Percentiles rank a stretch among this genome's conserved stretches.
These are phyloP conservation scores for Cyphellophora europaea DNA, from an alignment of 2,329 filamentous ascomycete species.

Conservation along the genomic window DNA sequence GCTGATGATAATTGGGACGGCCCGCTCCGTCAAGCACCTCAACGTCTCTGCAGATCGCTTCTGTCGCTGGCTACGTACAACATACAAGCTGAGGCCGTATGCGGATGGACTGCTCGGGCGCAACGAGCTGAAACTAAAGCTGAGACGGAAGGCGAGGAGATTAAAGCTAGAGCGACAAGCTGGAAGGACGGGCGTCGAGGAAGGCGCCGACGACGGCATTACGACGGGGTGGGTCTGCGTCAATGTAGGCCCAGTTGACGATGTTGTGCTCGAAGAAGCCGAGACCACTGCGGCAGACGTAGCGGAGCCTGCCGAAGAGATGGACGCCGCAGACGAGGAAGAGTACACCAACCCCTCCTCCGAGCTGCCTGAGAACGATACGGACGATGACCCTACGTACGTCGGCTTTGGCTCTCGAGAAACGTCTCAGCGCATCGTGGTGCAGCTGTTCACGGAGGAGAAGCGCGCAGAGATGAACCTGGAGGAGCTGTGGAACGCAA, in stretches of 20 bases:
- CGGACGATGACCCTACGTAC: constrained; percentile 34
- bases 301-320: constrained; percentile 5
- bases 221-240: constrained; percentile 95
- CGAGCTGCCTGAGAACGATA: constrained; percentile 38
- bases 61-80: constrained; percentile 71
- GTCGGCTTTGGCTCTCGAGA: constrained; percentile 65
- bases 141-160: constrained; percentile 69
- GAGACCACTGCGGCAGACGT: constrained; percentile 1
- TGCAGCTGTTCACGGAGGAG: constrained; percentile 64
- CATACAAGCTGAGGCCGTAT: constrained; percentile 62
- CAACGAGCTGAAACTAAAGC: constrained; percentile 82
- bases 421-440: constrained; percentile 53
- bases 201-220: constrained; percentile 69
- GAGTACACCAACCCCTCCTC: constrained; percentile 22
- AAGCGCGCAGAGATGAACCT: constrained; percentile 59
- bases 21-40: constrained; percentile 84
- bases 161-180: constrained; percentile 70
- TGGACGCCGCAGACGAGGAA: constrained; percentile 28
- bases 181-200: constrained; percentile 47
- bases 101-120: constrained; percentile 84
- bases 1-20: constrained; percentile 86
- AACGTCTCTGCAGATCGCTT: constrained; percentile 86
- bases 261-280: constrained; percentile 4
- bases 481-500: constrained; percentile 51
- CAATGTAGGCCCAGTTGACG: constrained; percentile 62